Conservation (phyloP, 345 rosid genomes). For the Lumnitzera littorea region DNA sequence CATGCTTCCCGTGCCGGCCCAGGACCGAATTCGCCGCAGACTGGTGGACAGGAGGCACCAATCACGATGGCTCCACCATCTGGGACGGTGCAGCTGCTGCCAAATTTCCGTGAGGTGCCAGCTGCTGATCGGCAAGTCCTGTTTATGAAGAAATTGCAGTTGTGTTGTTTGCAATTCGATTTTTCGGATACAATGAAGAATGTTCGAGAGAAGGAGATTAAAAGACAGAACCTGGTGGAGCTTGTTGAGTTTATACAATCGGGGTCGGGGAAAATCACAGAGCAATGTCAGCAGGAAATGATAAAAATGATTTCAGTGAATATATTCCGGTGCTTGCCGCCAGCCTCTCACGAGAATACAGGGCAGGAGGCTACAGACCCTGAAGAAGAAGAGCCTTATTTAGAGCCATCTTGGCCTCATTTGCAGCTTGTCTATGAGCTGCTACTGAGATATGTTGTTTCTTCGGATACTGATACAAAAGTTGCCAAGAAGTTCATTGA, state of each 20-base stretch:
- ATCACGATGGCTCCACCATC: background rate
- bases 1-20: constrained; percentile 30
- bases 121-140: constrained; percentile 18
- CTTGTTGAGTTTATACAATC: constrained; percentile 33
- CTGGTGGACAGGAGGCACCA: constrained; percentile 1
- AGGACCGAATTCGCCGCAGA: constrained; percentile 5
- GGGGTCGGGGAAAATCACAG: constrained; percentile 28
- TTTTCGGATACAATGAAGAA: constrained; percentile 20
- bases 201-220: constrained; percentile 29
- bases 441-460: constrained; percentile 26
- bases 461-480: constrained; percentile 30
- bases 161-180: constrained; percentile 32
- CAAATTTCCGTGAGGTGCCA: constrained; percentile 25
- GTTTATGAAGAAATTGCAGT: constrained; percentile 28
- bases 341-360: constrained; percentile 25
- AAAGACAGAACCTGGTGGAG: constrained; percentile 30
- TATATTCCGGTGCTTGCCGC: constrained; percentile 30
- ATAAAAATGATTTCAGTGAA: constrained; percentile 27
- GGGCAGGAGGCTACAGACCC: constrained; percentile 31
- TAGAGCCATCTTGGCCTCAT: constrained; percentile 36
- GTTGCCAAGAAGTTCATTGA: constrained; percentile 34
- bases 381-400: constrained; percentile 30
- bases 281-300: constrained; percentile 32
- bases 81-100: constrained; percentile 23
- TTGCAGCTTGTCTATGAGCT: constrained; percentile 34